Evolutionary conservation across 345 rosid species (phyloP).

Genomic region (Populus nigra): DNA sequence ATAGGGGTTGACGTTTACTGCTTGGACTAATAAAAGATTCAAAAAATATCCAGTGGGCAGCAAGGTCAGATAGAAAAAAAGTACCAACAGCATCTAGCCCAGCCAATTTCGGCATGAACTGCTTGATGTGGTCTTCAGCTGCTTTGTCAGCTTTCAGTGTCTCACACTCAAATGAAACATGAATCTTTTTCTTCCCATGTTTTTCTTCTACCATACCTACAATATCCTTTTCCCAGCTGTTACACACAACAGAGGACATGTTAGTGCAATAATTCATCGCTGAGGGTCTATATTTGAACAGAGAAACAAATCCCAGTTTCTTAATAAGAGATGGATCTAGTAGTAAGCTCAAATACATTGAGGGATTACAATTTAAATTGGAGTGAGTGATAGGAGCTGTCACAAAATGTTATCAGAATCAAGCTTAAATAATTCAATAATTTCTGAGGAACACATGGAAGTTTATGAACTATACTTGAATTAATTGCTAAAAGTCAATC

Average conservation of each 20-base stretch:
- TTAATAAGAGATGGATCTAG: background rate
- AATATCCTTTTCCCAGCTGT: slow-evolving; percentile 82
- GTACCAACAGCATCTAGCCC: slow-evolving; percentile 86
- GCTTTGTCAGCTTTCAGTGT: slow-evolving; percentile 86
- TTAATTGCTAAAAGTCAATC: background rate
- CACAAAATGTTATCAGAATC: background rate
- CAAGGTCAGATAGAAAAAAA: background rate
- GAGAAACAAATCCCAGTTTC: background rate
- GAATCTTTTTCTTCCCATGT: slow-evolving; percentile 60
- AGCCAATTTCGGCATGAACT: slow-evolving; percentile 81
- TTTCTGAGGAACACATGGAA: background rate
- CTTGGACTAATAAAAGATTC: background rate
- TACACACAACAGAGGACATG: background rate
- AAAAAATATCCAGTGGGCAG: background rate
- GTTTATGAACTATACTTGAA: background rate
- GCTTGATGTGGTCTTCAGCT: slow-evolving; percentile 81
- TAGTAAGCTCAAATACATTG: background rate
- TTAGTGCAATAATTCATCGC: background rate
- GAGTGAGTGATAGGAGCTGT: background rate
- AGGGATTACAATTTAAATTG: background rate
- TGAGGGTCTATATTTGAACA: background rate
- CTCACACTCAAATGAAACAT: slow-evolving; percentile 75
- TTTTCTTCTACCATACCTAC: slow-evolving; percentile 63
- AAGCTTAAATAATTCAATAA: background rate
- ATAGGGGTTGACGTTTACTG: background rate